Evolutionary conservation across 495 filamentous ascomycete species (phyloP).

Genomic region (Oidiodendron maius): DNA sequence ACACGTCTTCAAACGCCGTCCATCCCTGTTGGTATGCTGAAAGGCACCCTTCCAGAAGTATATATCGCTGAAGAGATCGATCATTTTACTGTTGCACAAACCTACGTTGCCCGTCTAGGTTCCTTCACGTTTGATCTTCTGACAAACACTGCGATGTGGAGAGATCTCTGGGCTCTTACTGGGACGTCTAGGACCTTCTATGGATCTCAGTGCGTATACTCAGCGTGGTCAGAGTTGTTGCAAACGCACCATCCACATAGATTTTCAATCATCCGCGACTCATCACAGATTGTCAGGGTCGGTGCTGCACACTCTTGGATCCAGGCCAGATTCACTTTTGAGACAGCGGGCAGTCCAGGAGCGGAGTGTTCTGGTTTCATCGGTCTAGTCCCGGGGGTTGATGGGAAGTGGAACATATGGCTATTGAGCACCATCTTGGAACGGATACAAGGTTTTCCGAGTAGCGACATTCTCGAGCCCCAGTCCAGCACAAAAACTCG

Average conservation of each 20-base stretch:
- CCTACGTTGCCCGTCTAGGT: too few species aligned
- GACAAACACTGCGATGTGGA: constrained; percentile 4
- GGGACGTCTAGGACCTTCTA: constrained; percentile 3
- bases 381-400: not conserved
- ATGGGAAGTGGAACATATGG: constrained; percentile 2
- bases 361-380: not conserved
- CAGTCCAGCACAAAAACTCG: not conserved
- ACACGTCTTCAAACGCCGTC: too few species aligned
- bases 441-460: not conserved
- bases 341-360: not conserved
- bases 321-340: not conserved
- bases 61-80: too few species aligned
- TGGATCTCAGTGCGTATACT: not conserved
- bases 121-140: too few species aligned
- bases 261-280: not conserved
- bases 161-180: not conserved
- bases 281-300: not conserved
- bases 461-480: not conserved
- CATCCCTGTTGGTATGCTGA: too few species aligned
- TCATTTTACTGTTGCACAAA: too few species aligned
- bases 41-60: too few species aligned
- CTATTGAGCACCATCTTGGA: not conserved
- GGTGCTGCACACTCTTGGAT: not conserved
- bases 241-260: not conserved
- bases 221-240: not conserved